Base-by-base conservation (phyloP, 306 rosid species). In the Lathyrus tuberosus region DNA sequence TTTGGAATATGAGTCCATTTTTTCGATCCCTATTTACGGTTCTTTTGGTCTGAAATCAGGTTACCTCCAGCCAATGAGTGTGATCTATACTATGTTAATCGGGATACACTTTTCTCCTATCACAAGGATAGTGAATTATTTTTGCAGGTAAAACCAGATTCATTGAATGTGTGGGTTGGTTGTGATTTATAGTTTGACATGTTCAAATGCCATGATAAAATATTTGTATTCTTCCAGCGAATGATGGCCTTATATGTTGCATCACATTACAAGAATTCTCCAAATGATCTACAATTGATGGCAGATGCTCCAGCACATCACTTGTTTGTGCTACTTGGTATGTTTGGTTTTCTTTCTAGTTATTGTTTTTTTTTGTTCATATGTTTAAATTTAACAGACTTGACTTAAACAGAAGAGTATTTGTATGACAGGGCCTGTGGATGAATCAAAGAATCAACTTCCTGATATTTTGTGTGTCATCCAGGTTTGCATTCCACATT, bases 251-350 rank as follows among this genome's bases (percentile, higher is more conserved):
- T 94, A 17, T 94, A 88, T 69, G 98, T 94, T 83, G 88, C 98
- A 46, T 91, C 98, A 38, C 97, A 91, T 83, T 94, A 94, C 92
- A 94, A 90, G 80, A 94, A 90, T 84, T 90, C 98, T 75, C 98
- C 98, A 26, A 94, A 94, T 74, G 98, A 94, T 84, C 81, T 94
- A 66, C 98, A 94, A 80, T 79, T 94, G 71, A 88, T 94, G 89
- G 98, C 97, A 3, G 96, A 94, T 80, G 98, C 98, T 69, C 98
- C 98, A 51, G 99, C 97, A 6, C 97, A 94, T 79, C 97, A 91
- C 87, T 81, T 94, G 70, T 94, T 94, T 74, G 97, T 94, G 42
- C 74, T 94, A 66, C 97, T 94, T 78, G 99, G 99, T 94, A 90
- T 78, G 48, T 10, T 66, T 18, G 63, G 20, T 74, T 82, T 67